Base-by-base conservation (phyloP, 345 rosid species). In the Draba incana region DNA sequence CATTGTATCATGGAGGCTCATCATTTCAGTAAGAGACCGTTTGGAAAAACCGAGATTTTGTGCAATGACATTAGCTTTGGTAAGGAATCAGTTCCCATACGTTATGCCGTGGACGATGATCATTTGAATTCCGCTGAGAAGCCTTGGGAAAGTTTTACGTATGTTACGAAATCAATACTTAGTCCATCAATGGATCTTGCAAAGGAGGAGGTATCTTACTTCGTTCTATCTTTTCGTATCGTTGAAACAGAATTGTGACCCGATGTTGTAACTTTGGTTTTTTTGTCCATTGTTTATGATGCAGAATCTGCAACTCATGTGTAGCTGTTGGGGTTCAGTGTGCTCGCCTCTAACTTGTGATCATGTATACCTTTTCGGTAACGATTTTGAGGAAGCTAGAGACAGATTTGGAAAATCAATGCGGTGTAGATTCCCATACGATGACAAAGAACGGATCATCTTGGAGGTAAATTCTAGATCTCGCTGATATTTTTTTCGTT, bases 331-430 rank as follows among this genome's bases (percentile, higher is more conserved):
- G 12, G 55, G 82, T 66, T 74, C 90, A 57, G 49, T 75, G 15
- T 95, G 99, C 79, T 68, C 61, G 58, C 86, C 96, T 70, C 83
- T 73, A 77, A 80, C 82, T 44, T 95, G 99, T 80, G 91, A 85
- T 78, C 99, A 89, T 12, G 89, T 89, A n/a, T 92, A 95, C 85
- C 98, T 92, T 70, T 95, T 92, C 24, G 86, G 78, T 69, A 81
- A 79, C 74, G 99, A 95, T 79, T 89, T 87, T 64, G 98, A 89
- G 73, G 97, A 89, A 57, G 97, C 99, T 66, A 89, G 81, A 79
- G 99, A 95, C 83, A 79, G 84, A 65, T 66, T 77, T 64, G 98
- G 99, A 57, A 86, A 80, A 66, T 69, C 92, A 50, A 84, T 95
- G 92, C 62, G 20, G 62, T 86, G 82, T 39, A 88, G 94, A 77